These are phyloP conservation scores for Colletotrichum agaves DNA, from an alignment of 2,329 filamentous ascomycete species.

Conservation along the genomic window DNA sequence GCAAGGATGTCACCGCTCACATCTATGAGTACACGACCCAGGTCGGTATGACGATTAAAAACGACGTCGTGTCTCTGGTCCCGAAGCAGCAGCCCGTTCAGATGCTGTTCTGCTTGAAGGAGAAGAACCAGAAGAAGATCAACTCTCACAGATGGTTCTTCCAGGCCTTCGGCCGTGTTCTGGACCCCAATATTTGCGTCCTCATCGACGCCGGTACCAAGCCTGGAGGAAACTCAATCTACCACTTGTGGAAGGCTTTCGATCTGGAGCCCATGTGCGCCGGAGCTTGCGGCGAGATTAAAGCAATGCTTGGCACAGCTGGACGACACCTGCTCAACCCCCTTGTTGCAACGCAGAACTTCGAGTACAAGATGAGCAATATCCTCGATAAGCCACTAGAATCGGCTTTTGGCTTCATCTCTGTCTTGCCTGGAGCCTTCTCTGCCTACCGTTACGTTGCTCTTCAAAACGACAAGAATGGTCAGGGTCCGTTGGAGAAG, in stretches of 20 bases:
- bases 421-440: conserved; percentile 94
- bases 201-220: conserved; percentile 96
- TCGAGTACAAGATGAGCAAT: conserved; percentile 99
- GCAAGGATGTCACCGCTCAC: conserved; percentile 95
- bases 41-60: conserved; percentile 89
- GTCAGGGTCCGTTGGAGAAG: conserved; percentile 90
- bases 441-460: conserved; percentile 97
- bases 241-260: conserved; percentile 98
- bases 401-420: conserved; percentile 97
- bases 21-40: conserved; percentile 96
- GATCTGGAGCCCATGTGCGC: conserved; percentile 98
- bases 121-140: conserved; percentile 99
- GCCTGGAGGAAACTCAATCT: conserved; percentile 93
- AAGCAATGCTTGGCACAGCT: conserved; percentile 89
- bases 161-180: conserved; percentile 90
- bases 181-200: conserved; percentile 97
- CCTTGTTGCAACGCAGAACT: conserved; percentile 95
- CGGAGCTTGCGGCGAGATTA: conserved; percentile 98
- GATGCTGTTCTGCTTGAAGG: conserved; percentile 97
- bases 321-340: conserved; percentile 93
- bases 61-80: conserved; percentile 85
- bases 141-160: conserved; percentile 99
- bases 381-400: conserved; percentile 98
- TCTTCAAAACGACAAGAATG: conserved; percentile 95
- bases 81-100: conserved; percentile 91